Evolutionary conservation across 257 asterid species (phyloP).

Genomic region (Solanum ossicruentum): DNA sequence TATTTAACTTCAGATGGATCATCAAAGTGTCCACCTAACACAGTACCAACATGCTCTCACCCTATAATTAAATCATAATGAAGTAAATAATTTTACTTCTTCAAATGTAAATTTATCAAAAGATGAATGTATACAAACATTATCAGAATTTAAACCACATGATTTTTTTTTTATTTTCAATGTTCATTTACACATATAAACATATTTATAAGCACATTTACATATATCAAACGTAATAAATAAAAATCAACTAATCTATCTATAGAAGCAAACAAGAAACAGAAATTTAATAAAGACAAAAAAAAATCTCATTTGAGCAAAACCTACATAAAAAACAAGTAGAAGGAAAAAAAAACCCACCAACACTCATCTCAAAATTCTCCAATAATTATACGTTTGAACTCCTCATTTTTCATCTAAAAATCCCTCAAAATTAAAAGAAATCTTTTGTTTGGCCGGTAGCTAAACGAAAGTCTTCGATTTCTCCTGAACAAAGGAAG

Average conservation of each 20-base stretch:
- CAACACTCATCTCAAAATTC: not conserved
- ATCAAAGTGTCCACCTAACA: not conserved
- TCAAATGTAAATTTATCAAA: not conserved
- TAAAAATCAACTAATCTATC: not conserved
- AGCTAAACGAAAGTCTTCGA: too few relatives aligned
- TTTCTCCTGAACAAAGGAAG: too few relatives aligned
- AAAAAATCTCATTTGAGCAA: not conserved
- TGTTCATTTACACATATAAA: not conserved
- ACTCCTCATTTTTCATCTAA: not conserved
- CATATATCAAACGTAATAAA: not conserved
- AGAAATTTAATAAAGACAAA: not conserved
- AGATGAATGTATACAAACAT: not conserved
- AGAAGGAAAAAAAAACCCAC: not conserved
- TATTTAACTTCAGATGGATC: not conserved
- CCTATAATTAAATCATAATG: not conserved
- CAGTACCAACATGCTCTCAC: not conserved
- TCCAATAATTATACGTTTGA: not conserved
- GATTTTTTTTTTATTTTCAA: not conserved
- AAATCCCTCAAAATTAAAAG: not conserved
- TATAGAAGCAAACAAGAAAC: not conserved
- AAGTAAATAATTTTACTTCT: not conserved
- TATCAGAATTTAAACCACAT: not conserved
- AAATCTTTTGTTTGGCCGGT: too few relatives aligned
- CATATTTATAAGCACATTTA: not conserved
- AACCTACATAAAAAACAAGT: not conserved